Base-by-base conservation (phyloP, 495 filamentous ascomycete genomes). In the Penicillium lagena region DNA sequence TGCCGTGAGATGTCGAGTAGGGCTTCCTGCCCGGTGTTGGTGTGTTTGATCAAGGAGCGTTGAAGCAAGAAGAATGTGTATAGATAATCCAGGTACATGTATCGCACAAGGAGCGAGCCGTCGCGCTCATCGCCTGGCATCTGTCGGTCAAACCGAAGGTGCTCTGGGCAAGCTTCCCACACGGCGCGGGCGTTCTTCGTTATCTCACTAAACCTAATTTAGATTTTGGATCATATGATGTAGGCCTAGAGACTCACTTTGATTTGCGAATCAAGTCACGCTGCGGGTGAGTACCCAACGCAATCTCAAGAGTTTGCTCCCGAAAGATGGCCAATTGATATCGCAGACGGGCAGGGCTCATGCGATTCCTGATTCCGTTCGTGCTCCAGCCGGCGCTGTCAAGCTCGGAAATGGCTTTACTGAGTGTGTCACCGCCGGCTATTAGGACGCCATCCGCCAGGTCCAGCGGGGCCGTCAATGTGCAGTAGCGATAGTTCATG, bases 261-360 rank as follows among this genome's bases (percentile, higher is more conserved):
- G 75, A 63, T 40, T 67, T 68, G 10, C 64, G 59, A n/a, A 76
- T 47, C 0, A 75, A 56, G 27, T 75, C 66, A 12, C 61, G 53
- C 7, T 64, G 55, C 37, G 60, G 45, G 29, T 47, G 46, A n/a
- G 62, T 68, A 2, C 75, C 71, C 9, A 83, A 53, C 11, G 79
- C 76, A 13, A 83, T 72, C 45, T 81, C 72, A 13, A 85, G 69
- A 11, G 82, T 74, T 42, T 81, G 71, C 43, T 84, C 81, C 12
- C 73, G 56, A 8, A 78, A 66, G 4, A 68, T 46, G 0, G 72
- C 59, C 9, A 82, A 59, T 2, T 71, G 57, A 13, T 75, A 66
- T 32, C 78, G 72, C 7, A 79, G 66, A 4, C 80, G 69, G 11
- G 70, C 50, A 37, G 65, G 59, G 4, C 71, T 73, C 29, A 67